phyloP scores from a whole-genome alignment of 306 rosid genomes.

The Amphicarpaea edgeworthii region DNA sequence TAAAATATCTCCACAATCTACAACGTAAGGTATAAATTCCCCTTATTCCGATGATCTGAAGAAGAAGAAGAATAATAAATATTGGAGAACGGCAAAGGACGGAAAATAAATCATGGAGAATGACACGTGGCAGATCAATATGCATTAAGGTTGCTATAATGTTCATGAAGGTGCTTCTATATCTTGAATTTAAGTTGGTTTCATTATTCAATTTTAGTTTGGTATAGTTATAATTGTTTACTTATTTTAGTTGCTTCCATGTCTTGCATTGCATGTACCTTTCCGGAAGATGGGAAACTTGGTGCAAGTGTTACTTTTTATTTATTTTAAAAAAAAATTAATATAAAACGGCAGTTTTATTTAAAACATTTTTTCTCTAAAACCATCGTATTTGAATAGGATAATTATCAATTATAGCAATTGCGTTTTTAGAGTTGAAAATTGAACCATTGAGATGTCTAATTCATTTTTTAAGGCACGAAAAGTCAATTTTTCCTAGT shows the following conservation, averaged over 20 bases:
- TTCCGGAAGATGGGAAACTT: neutral
- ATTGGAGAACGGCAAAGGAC: slow-evolving; percentile 17
- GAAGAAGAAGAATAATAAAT: slow-evolving; percentile 16
- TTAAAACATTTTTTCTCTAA: neutral
- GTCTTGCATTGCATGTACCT: neutral
- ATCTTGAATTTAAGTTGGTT: slow-evolving; percentile 15
- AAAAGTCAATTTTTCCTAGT: no score
- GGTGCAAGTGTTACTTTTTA: neutral
- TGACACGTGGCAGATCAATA: slow-evolving; percentile 40
- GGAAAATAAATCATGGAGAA: neutral
- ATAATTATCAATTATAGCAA: neutral
- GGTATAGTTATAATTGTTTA: neutral
- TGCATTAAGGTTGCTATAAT: slow-evolving; percentile 30
- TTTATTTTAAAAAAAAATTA: no score
- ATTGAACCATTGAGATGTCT: no score
- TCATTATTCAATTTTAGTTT: neutral
- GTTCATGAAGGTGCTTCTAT: slow-evolving; percentile 14
- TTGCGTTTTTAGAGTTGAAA: neutral
- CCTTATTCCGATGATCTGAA: neutral
- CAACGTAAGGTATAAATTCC: slow-evolving; percentile 17
- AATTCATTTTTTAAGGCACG: no score
- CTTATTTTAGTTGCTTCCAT: neutral
- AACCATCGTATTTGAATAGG: neutral
- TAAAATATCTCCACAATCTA: neutral
- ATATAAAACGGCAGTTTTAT: slow-evolving; percentile 1